Evolutionary conservation across 345 rosid species (phyloP), one percentile per base, ranked within the genome.

Genomic region (Ailanthus altissimus): DNA sequence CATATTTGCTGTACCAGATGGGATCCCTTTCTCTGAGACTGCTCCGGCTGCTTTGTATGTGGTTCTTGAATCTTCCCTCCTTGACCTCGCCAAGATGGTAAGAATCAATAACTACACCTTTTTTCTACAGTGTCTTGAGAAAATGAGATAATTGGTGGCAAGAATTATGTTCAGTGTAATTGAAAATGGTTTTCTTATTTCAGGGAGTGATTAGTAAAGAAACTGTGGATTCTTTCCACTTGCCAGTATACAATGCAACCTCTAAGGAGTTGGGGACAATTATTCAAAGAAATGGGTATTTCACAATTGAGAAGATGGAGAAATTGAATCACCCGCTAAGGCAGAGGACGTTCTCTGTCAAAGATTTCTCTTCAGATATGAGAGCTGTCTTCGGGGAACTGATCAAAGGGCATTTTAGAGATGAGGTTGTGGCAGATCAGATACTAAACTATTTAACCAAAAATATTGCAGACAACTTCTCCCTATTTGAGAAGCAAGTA

Each of bases 321-420:
- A 42, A 54, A 47, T 54, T 66, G 32, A 15, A 5, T 15, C 49
- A 45, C 26, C 65, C 45, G 12, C 23, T 40, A 14, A 50, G 12
- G 38, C 38, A 32, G 15, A 14, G 4, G 40, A 32, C 32, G 8
- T 1, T 54, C 5, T 20, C 10, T 53, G 72, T 60, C 63, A 10
- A 65, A 46, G n/a, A 5, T 21, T 46, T 38, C 53, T 28, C 28
- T 7, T n/a, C 32, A n/a, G 23, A 20, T n/a, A 26, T 79, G 25
- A 74, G 82, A 69, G 82, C 82, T 18, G 82, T 67, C 54, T 64
- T 53, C 5, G 82, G 67, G 56, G 73, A 74, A 46, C 23, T 79
- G 9, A 42, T 79, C 23, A 42, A 21, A 10, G 25, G 36, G 18
- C 78, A 79, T 42, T 79, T 79, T 50, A 78, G 78, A 6, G 6